Percentiles rank a stretch among this genome's conserved stretches.
These are phyloP conservation scores for Candida silvicultrix DNA, from an alignment of 805 yeast genomes.

Conservation along the genomic window DNA sequence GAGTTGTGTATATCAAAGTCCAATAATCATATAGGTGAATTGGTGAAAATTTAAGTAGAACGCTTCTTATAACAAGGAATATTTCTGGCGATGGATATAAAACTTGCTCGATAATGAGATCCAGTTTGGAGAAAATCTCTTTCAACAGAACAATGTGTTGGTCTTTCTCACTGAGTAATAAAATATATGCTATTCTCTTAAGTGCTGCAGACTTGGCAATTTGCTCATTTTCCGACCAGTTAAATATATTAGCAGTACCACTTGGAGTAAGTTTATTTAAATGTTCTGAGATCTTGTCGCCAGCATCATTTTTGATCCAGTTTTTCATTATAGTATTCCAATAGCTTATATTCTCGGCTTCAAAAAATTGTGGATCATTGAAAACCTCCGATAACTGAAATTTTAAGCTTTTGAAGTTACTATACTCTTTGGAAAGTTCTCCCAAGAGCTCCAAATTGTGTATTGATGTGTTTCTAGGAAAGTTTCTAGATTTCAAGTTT, in stretches of 20 bases:
- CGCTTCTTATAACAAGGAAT: conserved; percentile 55
- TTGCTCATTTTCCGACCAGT: conserved; percentile 68
- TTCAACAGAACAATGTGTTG: conserved; percentile 41
- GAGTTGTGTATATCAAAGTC: conserved; percentile 57
- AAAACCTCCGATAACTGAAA: conserved; percentile 55
- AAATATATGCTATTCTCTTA: conserved; percentile 56
- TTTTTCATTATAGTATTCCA: conserved; percentile 53
- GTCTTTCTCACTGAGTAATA: conserved; percentile 58
- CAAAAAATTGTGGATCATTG: conserved; percentile 54
- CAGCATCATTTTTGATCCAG: conserved; percentile 61
- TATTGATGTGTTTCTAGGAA: conserved; percentile 31
- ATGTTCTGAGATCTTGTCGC: conserved; percentile 49
- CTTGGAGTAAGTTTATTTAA: conserved; percentile 37
- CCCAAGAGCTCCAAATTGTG: conserved; percentile 40
- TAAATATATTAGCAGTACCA: conserved; percentile 56
- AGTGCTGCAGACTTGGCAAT: conserved; percentile 46
- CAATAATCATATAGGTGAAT: conserved; percentile 64
- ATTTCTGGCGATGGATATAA: conserved; percentile 33
- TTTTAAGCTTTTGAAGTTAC: conserved; percentile 55
- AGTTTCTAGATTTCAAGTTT: conserved; percentile 37
- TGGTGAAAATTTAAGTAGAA: conserved; percentile 56
- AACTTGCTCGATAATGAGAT: conserved; percentile 28
- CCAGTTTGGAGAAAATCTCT: conserved; percentile 40
- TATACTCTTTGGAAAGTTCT: conserved; percentile 19
- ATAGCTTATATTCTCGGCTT: conserved; percentile 19